Percentiles rank a stretch among this genome's conserved stretches.
Conservation (phyloP, 2,329 filamentous ascomycete genomes). For the Colletotrichum tabaci region DNA sequence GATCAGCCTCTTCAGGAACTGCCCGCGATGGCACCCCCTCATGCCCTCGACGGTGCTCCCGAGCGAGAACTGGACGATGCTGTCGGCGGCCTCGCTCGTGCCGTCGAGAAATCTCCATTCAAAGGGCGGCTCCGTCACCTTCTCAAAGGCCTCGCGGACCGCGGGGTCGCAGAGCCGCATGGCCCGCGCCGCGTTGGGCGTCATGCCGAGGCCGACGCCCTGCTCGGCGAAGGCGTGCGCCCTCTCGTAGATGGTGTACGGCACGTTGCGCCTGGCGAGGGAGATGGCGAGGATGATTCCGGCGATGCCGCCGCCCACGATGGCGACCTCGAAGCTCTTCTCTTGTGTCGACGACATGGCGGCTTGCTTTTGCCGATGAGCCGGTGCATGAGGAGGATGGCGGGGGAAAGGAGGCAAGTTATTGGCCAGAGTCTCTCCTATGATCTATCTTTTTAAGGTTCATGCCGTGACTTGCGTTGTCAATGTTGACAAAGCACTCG, state of each 20-base stretch:
- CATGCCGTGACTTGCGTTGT: no score
- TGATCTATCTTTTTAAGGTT: no score
- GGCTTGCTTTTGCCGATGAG: not conserved
- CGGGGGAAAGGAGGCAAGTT: no score
- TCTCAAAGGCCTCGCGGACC: slow-evolving; percentile 55
- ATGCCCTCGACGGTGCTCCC: not conserved
- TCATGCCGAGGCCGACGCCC: slow-evolving; percentile 66
- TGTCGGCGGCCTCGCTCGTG: slow-evolving; percentile 6
- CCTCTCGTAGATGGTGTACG: slow-evolving; percentile 64
- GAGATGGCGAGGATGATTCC: slow-evolving; percentile 63
- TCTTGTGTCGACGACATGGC: not conserved
- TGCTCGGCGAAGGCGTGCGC: slow-evolving; percentile 59
- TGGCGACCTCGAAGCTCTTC: slow-evolving; percentile 53
- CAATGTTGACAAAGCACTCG: no score
- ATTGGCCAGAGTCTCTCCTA: no score
- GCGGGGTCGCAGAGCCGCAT: slow-evolving; percentile 49
- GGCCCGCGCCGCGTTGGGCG: slow-evolving; percentile 64
- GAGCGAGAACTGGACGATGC: slow-evolving; percentile 10
- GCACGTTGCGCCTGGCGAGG: slow-evolving; percentile 58
- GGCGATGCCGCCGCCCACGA: slow-evolving; percentile 67
- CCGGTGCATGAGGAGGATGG: no score
- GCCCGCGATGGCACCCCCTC: slow-evolving; percentile 31
- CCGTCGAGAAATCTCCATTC: slow-evolving; percentile 43
- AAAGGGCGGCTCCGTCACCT: slow-evolving; percentile 44
- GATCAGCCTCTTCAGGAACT: slow-evolving; percentile 53